Conservation (phyloP, 1,139 yeast genomes). For the Hansenula sp. region DNA sequence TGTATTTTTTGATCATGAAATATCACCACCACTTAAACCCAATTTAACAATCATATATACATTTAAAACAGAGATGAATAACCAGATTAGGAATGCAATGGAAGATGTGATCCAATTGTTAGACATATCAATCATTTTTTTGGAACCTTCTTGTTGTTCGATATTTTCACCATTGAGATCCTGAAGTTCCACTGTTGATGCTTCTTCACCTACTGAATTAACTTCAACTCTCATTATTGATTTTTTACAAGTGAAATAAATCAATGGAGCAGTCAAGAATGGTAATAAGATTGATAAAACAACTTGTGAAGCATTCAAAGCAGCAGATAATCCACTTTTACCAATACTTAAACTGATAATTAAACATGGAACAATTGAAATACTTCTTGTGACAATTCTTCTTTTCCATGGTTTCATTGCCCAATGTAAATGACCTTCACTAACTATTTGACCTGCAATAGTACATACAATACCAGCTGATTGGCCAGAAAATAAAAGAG, state of each 20-base stretch:
- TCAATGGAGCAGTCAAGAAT: constrained; percentile 70
- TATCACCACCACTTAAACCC: constrained; percentile 9
- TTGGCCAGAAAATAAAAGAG: constrained; percentile 71
- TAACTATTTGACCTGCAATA: constrained; percentile 80
- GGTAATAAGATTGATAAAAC: constrained; percentile 70
- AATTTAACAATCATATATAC: constrained; percentile 66
- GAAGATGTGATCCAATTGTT: constrained; percentile 56
- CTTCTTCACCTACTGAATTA: constrained; percentile 18
- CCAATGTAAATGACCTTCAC: constrained; percentile 83
- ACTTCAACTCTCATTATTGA: constrained; percentile 54
- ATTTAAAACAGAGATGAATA: constrained; percentile 60
- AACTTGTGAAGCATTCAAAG: constrained; percentile 74
- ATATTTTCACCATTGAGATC: constrained; percentile 1
- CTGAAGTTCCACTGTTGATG: constrained; percentile 5
- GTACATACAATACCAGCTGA: constrained; percentile 87
- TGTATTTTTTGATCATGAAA: not conserved
- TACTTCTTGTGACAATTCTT: constrained; percentile 62
- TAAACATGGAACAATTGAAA: constrained; percentile 72
- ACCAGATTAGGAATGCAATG: constrained; percentile 50
- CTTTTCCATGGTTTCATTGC: constrained; percentile 72
- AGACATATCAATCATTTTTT: constrained; percentile 44
- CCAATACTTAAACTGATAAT: constrained; percentile 61
- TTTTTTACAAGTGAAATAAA: constrained; percentile 65
- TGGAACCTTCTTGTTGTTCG: constrained; percentile 10
- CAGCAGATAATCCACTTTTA: constrained; percentile 53